Evolutionary conservation across 176 grass and related monocot genomes (phyloP).

Genomic region (Aegilops tauschii): DNA sequence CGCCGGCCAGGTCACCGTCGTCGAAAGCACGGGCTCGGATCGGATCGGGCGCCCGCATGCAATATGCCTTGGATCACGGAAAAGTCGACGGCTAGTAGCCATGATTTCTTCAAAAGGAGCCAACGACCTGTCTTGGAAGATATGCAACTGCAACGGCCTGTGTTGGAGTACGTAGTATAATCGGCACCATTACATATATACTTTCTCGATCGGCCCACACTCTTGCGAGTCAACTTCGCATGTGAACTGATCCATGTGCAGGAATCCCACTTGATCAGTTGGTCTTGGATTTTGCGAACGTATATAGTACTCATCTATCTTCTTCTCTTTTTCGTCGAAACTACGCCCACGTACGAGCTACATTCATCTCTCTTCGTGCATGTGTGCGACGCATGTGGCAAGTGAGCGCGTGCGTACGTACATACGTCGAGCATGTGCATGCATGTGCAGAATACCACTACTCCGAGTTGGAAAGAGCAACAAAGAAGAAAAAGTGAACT

Average conservation of each 20-base stretch:
- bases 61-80: conserved; percentile 17
- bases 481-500: not conserved
- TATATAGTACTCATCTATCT: not conserved
- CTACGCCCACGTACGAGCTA: not conserved
- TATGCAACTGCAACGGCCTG: not conserved
- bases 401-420: not conserved
- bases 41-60: not conserved
- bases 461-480: not conserved
- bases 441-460: not conserved
- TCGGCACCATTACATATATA: not conserved
- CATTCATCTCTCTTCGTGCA: not conserved
- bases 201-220: not conserved
- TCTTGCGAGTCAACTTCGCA: conserved; percentile 24
- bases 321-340: not conserved
- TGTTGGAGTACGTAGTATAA: not conserved
- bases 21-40: not conserved
- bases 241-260: not conserved
- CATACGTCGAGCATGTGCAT: not conserved
- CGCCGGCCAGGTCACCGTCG: not conserved
- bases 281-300: not conserved
- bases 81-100: not conserved
- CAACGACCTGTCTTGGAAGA: not conserved
- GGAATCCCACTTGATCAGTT: not conserved
- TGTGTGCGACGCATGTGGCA: not conserved
- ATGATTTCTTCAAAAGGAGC: not conserved